Percentiles rank a stretch among this genome's conserved stretches.
Conservation (phyloP, 2,329 filamentous ascomycete species). For the Aspergillus fischeri region DNA sequence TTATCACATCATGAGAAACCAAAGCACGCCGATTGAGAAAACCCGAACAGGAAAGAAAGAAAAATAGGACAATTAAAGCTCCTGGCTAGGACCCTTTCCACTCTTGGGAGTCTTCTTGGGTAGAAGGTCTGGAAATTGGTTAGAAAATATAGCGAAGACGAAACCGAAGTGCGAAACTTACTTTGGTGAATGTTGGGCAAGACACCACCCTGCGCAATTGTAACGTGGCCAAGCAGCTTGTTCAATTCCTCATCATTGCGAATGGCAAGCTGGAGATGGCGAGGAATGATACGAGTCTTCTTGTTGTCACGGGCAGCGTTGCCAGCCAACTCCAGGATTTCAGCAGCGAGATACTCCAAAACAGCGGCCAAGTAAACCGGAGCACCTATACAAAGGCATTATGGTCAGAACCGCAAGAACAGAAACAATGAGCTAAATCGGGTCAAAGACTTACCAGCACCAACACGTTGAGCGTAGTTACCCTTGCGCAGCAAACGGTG, state of each 20-base stretch:
- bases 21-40: slow-evolving; percentile 71
- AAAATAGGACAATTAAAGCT: slow-evolving; percentile 67
- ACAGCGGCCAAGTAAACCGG: slow-evolving; percentile 97
- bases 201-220: slow-evolving; percentile 95
- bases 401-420: background rate
- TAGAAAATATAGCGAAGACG: slow-evolving; percentile 1
- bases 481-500: slow-evolving; percentile 98
- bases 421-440: background rate
- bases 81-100: slow-evolving; percentile 88
- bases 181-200: slow-evolving; percentile 96
- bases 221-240: slow-evolving; percentile 95
- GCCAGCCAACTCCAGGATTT: slow-evolving; percentile 97
- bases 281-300: slow-evolving; percentile 99
- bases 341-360: slow-evolving; percentile 95
- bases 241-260: slow-evolving; percentile 99
- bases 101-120: slow-evolving; percentile 98
- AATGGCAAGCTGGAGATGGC: slow-evolving; percentile 98
- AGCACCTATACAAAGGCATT: slow-evolving; percentile 51
- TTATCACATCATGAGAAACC: slow-evolving; percentile 66
- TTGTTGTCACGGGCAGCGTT: slow-evolving; percentile 99
- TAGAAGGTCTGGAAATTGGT: slow-evolving; percentile 70
- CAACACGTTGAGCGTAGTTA: slow-evolving; percentile 99
- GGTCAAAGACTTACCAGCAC: slow-evolving; percentile 64
- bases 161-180: slow-evolving; percentile 48
- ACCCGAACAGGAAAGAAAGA: slow-evolving; percentile 49